Evolutionary conservation across 2,329 filamentous ascomycete species (phyloP), one percentile per base, ranked within the genome.

Genomic region (Chaetoscypha palmicola): DNA sequence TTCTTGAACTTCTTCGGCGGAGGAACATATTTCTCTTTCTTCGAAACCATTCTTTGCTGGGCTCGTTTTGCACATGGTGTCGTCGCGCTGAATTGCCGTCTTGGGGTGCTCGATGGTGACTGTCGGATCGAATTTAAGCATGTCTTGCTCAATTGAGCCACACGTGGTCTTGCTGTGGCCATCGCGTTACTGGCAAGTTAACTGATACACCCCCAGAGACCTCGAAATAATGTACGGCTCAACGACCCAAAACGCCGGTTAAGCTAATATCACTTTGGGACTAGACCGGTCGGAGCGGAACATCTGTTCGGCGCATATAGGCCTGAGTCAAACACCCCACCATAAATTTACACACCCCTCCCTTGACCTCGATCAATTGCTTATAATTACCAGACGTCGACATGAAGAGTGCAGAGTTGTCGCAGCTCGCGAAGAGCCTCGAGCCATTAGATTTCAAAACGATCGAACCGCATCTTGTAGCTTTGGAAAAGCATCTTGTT

Each of bases 401-500:
- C n/a, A 79, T 79, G 76, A 77, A 78, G 67, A 62, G 66, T 53
- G 71, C 75, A 56, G 74, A 78, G 63, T 67, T 79, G 53, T 65
- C 70, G 48, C 64, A 69, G 44, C 64, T 79, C 38, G 67, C 72
- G 48, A 65, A 65, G 57, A 68, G 69, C 55, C 67, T 80, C 48
- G 65, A 68, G 47, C 72, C 71, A 30, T 67, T 76, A 42, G 87
- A 95, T 66, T 92, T 94, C 69, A 94, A 92, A 68, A 72, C 82
- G 46, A 80, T 90, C 53, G 86, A 92, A 61, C 76, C 79, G 20
- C 73, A 81, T 47, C 76, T 94, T 43, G 72, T 76, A 57, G 80
- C 85, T 55, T 79, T 96, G 50, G 88, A 96, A 65, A 86, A 86
- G 64, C 85, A 94, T 69, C 76, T 97, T 48, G 87, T 82, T 3